Percentiles rank a stretch among this genome's conserved stretches.
phyloP scores from a whole-genome alignment of 345 rosid species.

The Brassica nigra region DNA sequence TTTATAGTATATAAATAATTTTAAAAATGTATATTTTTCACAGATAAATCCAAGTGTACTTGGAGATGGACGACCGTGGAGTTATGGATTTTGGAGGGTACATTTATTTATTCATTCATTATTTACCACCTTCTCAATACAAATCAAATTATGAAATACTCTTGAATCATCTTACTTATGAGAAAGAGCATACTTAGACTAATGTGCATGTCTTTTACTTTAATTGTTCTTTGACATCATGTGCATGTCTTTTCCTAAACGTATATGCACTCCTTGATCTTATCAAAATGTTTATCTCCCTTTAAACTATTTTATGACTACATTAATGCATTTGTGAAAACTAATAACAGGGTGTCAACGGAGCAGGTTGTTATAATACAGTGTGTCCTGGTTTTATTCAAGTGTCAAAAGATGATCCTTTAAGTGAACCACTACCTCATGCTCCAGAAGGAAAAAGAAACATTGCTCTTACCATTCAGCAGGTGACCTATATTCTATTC shows the following conservation, averaged over 20 bases:
- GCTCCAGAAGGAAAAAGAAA: not conserved
- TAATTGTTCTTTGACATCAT: not conserved
- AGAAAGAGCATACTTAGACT: not conserved
- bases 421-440: not conserved
- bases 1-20: not conserved
- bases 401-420: not conserved
- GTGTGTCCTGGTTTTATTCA: conserved; percentile 19
- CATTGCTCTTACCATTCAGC: not conserved
- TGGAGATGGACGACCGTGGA: conserved; percentile 27
- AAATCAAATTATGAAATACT: not conserved
- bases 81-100: conserved; percentile 27
- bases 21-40: not conserved
- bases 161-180: not conserved
- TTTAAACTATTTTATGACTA: not conserved
- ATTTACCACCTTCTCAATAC: not conserved
- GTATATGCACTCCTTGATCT: not conserved
- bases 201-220: not conserved
- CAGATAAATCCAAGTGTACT: conserved; percentile 11
- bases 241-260: not conserved
- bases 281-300: too few species aligned
- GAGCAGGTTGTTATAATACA: conserved; percentile 20
- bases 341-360: conserved; percentile 24
- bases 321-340: not conserved
- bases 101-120: not conserved
- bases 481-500: not conserved